phyloP scores from a whole-genome alignment of 345 rosid species.

The Lumnitzera littorea region DNA sequence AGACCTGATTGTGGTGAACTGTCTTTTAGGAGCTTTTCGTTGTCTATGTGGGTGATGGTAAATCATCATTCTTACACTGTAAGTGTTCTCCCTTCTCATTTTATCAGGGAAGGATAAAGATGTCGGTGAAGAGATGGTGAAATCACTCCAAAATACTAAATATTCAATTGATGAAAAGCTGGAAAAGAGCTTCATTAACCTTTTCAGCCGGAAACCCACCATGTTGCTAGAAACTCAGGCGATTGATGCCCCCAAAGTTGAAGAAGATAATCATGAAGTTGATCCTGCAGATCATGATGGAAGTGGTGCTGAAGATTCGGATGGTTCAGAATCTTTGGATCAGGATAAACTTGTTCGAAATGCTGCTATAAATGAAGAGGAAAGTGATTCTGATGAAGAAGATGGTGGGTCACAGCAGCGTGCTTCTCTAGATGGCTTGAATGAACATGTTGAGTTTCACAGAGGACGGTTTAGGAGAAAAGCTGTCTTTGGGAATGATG shows the following conservation, averaged over 20 bases:
- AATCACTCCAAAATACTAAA: slow-evolving; percentile 73
- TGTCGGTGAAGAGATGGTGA: slow-evolving; percentile 80
- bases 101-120: slow-evolving; percentile 60
- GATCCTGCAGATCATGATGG: slow-evolving; percentile 35
- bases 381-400: slow-evolving; percentile 26
- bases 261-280: slow-evolving; percentile 18
- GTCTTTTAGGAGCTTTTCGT: neutral
- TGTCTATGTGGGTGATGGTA: neutral
- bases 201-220: slow-evolving; percentile 46
- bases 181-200: slow-evolving; percentile 60
- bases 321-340: slow-evolving; percentile 35
- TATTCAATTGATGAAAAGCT: slow-evolving; percentile 84
- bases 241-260: slow-evolving; percentile 21
- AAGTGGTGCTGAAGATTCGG: slow-evolving; percentile 26
- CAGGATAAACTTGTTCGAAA: slow-evolving; percentile 25
- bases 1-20: too few relatives aligned
- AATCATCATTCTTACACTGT: neutral
- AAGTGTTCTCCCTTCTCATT: neutral
- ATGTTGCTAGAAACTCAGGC: slow-evolving; percentile 25
- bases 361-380: slow-evolving; percentile 8
- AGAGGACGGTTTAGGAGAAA: slow-evolving; percentile 80
- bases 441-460: slow-evolving; percentile 49
- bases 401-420: slow-evolving; percentile 16
- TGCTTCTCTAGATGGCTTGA: slow-evolving; percentile 14
- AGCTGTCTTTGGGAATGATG: slow-evolving; percentile 48